Base-by-base conservation (phyloP, 2,329 filamentous ascomycete species). In the Clonostachys sp. region DNA sequence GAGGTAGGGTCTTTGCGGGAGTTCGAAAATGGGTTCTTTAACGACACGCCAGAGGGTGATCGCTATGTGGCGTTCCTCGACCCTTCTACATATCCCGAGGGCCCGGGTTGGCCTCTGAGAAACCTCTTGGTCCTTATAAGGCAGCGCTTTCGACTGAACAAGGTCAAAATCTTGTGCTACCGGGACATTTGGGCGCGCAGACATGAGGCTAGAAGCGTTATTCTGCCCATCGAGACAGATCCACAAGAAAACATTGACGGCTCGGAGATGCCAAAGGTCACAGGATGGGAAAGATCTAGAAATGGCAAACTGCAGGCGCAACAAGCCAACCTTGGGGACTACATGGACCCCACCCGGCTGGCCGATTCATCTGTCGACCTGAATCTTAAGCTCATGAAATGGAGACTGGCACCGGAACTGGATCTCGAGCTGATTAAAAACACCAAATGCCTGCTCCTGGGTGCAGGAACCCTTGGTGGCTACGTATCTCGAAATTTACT, bases 301-400 rank as follows among this genome's bases (percentile, higher is more conserved):
- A 76, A 80, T 20, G 86, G 87, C 24, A 96, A 95, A 61, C 73
- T 97, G 16, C 81, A 82, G 16, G 84, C 88, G 14, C 84, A 88
- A 54, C 79, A 86, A 16, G 89, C 90, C 13, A 90, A 95, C 58
- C 75, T 99, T 9, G 87, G 87, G 17, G 90, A 94, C 57, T 95
- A 96, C 57, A 92, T 99, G 87, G 91, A 99, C 61, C 92, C 94
- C 7, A 74, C 79, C 34, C 84, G 85, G 59, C 74, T 97, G 16
- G 94, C 94, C 18, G 91, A 97, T 61, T 91, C 95, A 63, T 91
- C 91, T 1, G 92, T 97, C 10, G 94, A 99, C 60, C 77, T 99
- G 49, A 99, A 99, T 60, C 75, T 97, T 50, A 97, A 97, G 68
- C 78, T 99, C 49, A 99, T 99, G 85, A 99, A 96, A 70, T 99